Evolutionary conservation across 2,329 filamentous ascomycete genomes (phyloP).

Genomic region (Keithomyces neogunnii): DNA sequence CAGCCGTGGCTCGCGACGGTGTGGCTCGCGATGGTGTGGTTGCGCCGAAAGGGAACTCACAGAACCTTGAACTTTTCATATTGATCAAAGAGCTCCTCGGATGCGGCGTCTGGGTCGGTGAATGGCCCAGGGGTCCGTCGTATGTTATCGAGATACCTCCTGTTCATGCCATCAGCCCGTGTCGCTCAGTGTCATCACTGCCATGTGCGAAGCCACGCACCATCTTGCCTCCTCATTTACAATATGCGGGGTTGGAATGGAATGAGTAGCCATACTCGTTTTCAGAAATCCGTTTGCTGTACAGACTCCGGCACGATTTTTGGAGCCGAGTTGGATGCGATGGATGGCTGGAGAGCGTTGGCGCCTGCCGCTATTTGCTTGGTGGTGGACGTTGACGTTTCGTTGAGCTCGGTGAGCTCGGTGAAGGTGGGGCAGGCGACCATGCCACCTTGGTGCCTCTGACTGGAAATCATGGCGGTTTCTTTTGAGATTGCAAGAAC

Average conservation of each 20-base stretch:
- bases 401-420: constrained; percentile 18
- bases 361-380: neutral
- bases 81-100: constrained; percentile 42
- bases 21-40: neutral
- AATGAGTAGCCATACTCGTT: constrained; percentile 19
- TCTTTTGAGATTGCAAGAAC: neutral
- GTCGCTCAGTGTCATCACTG: neutral
- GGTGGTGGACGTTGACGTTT: neutral
- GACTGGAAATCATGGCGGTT: neutral
- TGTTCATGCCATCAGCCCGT: constrained; percentile 24
- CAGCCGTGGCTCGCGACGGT: neutral
- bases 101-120: constrained; percentile 54
- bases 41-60: constrained; percentile 36
- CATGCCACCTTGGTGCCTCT: neutral
- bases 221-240: constrained; percentile 25
- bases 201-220: constrained; percentile 13
- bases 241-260: constrained; percentile 3
- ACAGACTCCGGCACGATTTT: neutral
- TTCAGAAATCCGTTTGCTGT: neutral
- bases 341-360: neutral
- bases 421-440: constrained; percentile 23
- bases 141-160: constrained; percentile 78
- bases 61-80: constrained; percentile 69
- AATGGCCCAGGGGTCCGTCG: constrained; percentile 72
- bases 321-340: neutral